These are phyloP conservation scores for Monotropa hypopitys DNA, from an alignment of 179 eudicot species.

Conservation along the genomic window DNA sequence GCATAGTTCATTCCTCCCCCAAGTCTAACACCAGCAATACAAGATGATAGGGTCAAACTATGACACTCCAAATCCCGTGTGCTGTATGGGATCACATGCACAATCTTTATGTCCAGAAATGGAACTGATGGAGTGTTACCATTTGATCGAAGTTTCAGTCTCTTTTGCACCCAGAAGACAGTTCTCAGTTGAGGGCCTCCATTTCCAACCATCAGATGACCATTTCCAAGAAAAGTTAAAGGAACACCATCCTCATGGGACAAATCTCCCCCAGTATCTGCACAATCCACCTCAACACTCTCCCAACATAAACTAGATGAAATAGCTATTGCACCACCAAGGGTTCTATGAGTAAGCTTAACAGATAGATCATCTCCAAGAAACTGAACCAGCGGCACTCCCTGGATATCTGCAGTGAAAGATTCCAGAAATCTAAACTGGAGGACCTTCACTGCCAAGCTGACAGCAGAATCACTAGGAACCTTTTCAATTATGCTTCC, in stretches of 20 bases:
- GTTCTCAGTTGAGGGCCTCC: conserved; percentile 49
- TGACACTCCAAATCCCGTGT: conserved; percentile 67
- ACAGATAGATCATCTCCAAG: conserved; percentile 52
- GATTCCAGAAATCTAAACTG: conserved; percentile 68
- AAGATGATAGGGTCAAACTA: conserved; percentile 71
- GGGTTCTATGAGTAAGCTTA: conserved; percentile 73
- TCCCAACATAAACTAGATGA: conserved; percentile 68
- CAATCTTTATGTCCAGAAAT: conserved; percentile 51
- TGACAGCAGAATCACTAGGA: conserved; percentile 87
- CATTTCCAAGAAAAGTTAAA: conserved; percentile 22
- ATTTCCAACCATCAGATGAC: conserved; percentile 26
- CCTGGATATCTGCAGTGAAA: conserved; percentile 33
- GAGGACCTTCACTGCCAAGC: conserved; percentile 53
- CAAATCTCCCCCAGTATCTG: conserved; percentile 36
- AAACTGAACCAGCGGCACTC: conserved; percentile 73
- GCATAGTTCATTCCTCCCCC: conserved; percentile 93
- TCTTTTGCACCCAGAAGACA: conserved; percentile 79
- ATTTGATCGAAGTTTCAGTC: conserved; percentile 21
- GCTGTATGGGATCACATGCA: conserved; percentile 70
- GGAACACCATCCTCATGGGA: conserved; percentile 20
- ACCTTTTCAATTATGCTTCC: conserved; percentile 54
- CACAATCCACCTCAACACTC: conserved; percentile 67
- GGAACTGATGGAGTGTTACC: conserved; percentile 26
- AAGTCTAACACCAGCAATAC: conserved; percentile 76
- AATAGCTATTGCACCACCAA: conserved; percentile 83